Conservation (phyloP, 495 filamentous ascomycete species). For the Annulohypoxylon maeteangense region DNA sequence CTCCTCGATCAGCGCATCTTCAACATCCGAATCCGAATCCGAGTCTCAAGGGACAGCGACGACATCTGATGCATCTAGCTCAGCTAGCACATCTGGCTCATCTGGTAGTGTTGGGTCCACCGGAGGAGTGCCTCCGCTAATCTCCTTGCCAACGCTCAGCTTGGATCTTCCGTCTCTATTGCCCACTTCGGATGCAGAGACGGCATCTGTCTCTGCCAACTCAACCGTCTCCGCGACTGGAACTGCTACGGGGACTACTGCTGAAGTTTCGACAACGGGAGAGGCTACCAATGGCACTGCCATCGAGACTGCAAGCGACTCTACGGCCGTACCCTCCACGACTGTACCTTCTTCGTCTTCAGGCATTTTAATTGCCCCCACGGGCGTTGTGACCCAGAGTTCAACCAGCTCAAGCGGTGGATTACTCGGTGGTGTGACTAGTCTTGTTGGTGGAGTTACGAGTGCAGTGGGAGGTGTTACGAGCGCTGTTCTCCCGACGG, state of each 20-base stretch:
- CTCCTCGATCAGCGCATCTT: constrained; percentile 14
- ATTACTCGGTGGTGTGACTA: constrained; percentile 34
- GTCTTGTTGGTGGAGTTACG: constrained; percentile 35
- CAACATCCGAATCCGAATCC: constrained; percentile 23
- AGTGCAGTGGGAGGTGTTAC: constrained; percentile 32
- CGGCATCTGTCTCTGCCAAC: constrained; percentile 30
- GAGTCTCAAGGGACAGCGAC: constrained; percentile 16
- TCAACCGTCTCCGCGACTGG: constrained; percentile 28
- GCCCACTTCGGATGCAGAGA: constrained; percentile 19
- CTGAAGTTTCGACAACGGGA: constrained; percentile 14
- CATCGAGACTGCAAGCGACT: constrained; percentile 29
- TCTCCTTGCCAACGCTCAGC: constrained; percentile 39
- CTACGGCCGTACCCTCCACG: constrained; percentile 25
- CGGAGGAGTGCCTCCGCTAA: constrained; percentile 29
- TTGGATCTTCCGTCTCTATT: constrained; percentile 25
- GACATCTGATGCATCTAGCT: not conserved
- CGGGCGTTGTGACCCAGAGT: constrained; percentile 47
- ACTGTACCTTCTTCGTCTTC: constrained; percentile 39
- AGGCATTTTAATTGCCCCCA: constrained; percentile 50
- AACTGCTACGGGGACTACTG: constrained; percentile 24
- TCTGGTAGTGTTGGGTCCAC: constrained; percentile 24
- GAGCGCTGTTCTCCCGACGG: constrained; percentile 29
- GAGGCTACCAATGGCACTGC: constrained; percentile 30
- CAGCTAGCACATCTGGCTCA: not conserved
- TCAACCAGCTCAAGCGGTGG: constrained; percentile 36